Base-by-base conservation (phyloP, 169 alveolate species). In the Plasmodium malariae region DNA sequence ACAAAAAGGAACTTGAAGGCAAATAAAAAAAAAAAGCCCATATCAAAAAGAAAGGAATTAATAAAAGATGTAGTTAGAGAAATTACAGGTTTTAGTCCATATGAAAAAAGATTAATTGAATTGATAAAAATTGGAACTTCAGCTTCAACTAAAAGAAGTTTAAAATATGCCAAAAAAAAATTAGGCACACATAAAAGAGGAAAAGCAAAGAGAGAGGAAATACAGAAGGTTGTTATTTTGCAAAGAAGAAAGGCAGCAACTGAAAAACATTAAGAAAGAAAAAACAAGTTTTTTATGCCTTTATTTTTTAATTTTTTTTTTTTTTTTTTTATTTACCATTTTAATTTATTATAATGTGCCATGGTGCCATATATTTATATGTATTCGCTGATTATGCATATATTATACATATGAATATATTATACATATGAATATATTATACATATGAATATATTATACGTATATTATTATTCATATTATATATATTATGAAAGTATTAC, bases 111-210 rank as follows among this genome's bases (percentile, higher is more conserved):
- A 96, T 94, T 98, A 97, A 96, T 99, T 91, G 99, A 99, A 95
- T 95, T 98, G 92, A 94, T 98, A 94, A 98, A 98, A 96, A 96
- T 98, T 90, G 99, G 99, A 60, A 95, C 99, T 57, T 97, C 99
- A n/a, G 95, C 98, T 87, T 97, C 99, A 54, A 96, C 96, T 88
- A 99, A 98, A 97, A 98, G 99, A 74, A 99, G 99, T 32, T 96
- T 98, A 86, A 98, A 98, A 96, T 94, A 98, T 87, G 99, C 99
- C 71, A 98, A 98, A 97, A 96, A 96, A 93, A 97, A 99, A 92
- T 97, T 99, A 93, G 99, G 99, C 34, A 99, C 99, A 55, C 99
- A 98, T 94, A 95, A 97, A 94, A 97, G 99, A 92, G 99, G 99
- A 62, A 97, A 97, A 96, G 96, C 96, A 71, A 99, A 98, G 98